Evolutionary conservation across 768 basidiomycete species (phyloP).

Genomic region (Crassisporium funariophilum): DNA sequence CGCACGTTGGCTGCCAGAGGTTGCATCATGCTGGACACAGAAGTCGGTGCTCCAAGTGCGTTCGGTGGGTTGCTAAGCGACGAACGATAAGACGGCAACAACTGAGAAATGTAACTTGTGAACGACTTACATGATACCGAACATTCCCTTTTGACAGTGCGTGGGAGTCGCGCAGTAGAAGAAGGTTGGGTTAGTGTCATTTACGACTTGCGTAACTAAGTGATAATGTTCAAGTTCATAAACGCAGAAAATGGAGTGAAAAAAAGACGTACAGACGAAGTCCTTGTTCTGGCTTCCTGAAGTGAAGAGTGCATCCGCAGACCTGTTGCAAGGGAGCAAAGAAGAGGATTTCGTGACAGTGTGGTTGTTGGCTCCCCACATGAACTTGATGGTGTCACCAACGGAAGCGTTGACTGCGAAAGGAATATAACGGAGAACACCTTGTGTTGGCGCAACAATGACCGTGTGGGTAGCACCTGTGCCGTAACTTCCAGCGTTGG

Average conservation of each 20-base stretch:
- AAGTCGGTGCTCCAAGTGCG: conserved; percentile 44
- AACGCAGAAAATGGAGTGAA: not conserved
- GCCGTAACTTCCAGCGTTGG: conserved; percentile 40
- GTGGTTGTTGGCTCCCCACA: conserved; percentile 80
- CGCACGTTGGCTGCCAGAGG: conserved; percentile 46
- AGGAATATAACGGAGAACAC: conserved; percentile 75
- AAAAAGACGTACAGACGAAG: conserved; percentile 57
- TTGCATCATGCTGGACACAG: conserved; percentile 57
- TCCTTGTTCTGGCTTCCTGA: conserved; percentile 64
- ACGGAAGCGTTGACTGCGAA: conserved; percentile 75
- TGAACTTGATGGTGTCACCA: conserved; percentile 75
- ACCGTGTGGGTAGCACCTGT: conserved; percentile 70
- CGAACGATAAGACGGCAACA: conserved; percentile 10
- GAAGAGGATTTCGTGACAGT: conserved; percentile 80
- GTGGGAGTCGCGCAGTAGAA: conserved; percentile 71
- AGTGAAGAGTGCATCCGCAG: conserved; percentile 56
- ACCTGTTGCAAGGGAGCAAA: conserved; percentile 74
- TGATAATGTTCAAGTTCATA: conserved; percentile 10
- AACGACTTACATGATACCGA: conserved; percentile 63
- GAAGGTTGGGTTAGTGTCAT: conserved; percentile 72
- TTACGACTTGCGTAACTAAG: conserved; percentile 68
- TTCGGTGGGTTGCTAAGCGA: conserved; percentile 56
- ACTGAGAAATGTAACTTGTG: not conserved
- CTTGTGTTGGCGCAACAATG: conserved; percentile 76
- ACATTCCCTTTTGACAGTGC: conserved; percentile 87